A percentile compares a stretch with the other conserved stretches of the same genome.
Conservation (phyloP, 345 rosid species). For the Bruguiera gymnorhiza region DNA sequence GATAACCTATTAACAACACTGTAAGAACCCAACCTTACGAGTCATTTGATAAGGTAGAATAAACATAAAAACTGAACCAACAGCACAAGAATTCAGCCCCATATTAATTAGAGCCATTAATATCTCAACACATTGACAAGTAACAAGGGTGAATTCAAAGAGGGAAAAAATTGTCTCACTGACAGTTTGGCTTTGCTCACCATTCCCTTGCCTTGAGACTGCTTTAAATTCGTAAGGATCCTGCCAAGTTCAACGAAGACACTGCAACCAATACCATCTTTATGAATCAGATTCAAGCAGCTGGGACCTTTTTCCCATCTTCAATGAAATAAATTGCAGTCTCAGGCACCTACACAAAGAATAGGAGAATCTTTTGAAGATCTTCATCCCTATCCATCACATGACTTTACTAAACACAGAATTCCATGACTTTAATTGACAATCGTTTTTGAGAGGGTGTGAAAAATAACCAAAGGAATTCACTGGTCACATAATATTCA, state of each 20-base stretch:
- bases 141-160: background rate
- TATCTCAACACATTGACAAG: background rate
- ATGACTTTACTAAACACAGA: background rate
- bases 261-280: background rate
- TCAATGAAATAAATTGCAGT: conserved; percentile 80
- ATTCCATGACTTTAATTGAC: background rate
- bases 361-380: background rate
- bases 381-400: too few relatives aligned
- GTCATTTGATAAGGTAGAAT: too few relatives aligned
- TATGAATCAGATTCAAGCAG: conserved; percentile 41
- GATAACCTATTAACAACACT: too few relatives aligned
- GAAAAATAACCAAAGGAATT: too few relatives aligned
- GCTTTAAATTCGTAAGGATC: background rate
- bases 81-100: too few relatives aligned
- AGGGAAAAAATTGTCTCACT: background rate
- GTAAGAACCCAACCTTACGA: too few relatives aligned
- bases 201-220: background rate
- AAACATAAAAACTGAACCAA: too few relatives aligned
- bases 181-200: background rate
- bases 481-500: background rate
- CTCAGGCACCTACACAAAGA: conserved; percentile 66
- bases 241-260: background rate
- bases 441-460: too few relatives aligned
- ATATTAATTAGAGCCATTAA: too few relatives aligned
- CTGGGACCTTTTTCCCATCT: conserved; percentile 86